Evolutionary conservation across 192 early-diverging fungal genomes (phyloP).

Genomic region (Backusella sp.): DNA sequence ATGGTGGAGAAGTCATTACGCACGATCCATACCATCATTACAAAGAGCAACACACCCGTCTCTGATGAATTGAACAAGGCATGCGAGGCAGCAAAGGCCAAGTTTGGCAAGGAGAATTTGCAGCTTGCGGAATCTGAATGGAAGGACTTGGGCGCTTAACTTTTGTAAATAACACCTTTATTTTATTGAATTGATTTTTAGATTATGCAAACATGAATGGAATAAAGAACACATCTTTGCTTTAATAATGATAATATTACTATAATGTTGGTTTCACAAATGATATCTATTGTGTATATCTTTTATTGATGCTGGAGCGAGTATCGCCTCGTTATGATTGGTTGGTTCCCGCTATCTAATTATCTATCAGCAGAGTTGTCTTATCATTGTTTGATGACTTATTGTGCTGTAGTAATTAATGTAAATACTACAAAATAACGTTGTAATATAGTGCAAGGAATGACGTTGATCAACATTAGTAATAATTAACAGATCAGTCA

Average conservation of each 20-base stretch:
- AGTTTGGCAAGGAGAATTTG: constrained; percentile 31
- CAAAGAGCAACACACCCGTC: neutral
- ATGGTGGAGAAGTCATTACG: constrained; percentile 45
- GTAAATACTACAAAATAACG: no score
- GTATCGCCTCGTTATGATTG: no score
- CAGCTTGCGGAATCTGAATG: constrained; percentile 24
- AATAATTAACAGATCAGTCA: no score
- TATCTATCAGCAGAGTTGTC: no score
- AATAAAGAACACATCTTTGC: no score
- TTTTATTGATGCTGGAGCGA: no score
- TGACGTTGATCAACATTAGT: no score
- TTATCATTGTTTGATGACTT: no score
- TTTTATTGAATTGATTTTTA: neutral
- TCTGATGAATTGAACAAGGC: constrained; percentile 18
- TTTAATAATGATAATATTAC: neutral
- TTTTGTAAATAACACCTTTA: neutral
- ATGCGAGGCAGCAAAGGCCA: constrained; percentile 10
- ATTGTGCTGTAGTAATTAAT: no score
- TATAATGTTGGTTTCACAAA: neutral
- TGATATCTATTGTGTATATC: no score
- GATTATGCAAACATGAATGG: neutral
- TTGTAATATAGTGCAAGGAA: no score
- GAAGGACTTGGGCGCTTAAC: neutral
- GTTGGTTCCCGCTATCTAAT: no score
- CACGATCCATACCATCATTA: constrained; percentile 22